phyloP scores from a whole-genome alignment of 179 eudicot genomes.

The Silene noctiflora region DNA sequence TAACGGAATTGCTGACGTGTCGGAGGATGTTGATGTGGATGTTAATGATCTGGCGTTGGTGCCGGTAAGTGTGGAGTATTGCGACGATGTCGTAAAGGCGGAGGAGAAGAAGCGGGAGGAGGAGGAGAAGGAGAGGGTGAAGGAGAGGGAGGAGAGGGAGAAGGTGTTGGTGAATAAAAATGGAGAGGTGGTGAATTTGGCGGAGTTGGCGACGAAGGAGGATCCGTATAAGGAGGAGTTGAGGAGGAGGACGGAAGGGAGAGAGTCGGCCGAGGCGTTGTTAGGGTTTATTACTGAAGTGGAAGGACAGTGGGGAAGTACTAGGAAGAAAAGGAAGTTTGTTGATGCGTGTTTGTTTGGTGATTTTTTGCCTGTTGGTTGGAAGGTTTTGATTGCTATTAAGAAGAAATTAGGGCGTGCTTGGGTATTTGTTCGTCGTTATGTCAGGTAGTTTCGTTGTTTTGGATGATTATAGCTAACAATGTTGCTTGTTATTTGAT shows the following conservation, averaged over 20 bases:
- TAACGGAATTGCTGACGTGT: background rate
- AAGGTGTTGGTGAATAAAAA: conserved; percentile 53
- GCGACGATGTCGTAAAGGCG: conserved; percentile 9
- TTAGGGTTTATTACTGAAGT: conserved; percentile 59
- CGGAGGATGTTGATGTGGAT: background rate
- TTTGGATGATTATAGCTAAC: background rate
- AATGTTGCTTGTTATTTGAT: background rate
- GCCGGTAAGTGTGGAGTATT: background rate
- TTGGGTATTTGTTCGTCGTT: conserved; percentile 75
- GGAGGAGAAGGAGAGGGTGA: conserved; percentile 19
- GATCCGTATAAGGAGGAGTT: conserved; percentile 62
- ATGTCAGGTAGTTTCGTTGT: conserved; percentile 49
- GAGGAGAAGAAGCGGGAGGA: conserved; percentile 18
- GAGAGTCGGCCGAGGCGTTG: conserved; percentile 51
- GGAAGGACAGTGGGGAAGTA: conserved; percentile 84
- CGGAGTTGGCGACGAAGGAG: conserved; percentile 44
- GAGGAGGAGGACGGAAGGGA: conserved; percentile 48
- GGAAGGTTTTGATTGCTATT: conserved; percentile 63
- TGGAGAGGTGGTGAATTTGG: conserved; percentile 58
- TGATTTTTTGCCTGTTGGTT: conserved; percentile 67
- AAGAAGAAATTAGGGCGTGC: conserved; percentile 74
- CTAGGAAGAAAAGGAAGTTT: conserved; percentile 78
- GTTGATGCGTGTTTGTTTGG: conserved; percentile 79
- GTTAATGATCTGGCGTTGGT: background rate
- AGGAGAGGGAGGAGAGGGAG: conserved; percentile 39